Base-by-base conservation (phyloP, 805 yeast species). In the Candida schatavii region DNA sequence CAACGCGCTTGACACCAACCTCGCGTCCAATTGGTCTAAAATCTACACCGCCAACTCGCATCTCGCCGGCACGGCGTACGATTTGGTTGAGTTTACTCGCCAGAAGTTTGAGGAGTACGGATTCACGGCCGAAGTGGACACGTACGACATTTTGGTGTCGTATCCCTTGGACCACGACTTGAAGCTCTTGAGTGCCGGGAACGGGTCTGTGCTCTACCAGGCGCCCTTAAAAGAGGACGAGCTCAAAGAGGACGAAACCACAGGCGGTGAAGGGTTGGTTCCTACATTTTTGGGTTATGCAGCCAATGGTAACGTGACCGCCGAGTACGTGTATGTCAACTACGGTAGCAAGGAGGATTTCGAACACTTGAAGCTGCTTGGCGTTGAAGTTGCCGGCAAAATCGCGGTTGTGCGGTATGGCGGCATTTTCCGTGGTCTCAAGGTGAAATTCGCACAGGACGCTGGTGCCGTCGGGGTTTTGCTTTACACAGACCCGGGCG, bases 261-360 rank as follows among this genome's bases (percentile, higher is more conserved):
- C 74, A 22, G 48, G 56, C 15, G 68, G 68, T 20, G 55, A 67
- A 42, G 66, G 68, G 42, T 46, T 55, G 23, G 64, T 61, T 32
- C 79, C 75, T 2, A 78, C 82, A 0, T 81, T 75, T 51, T 79
- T 81, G 58, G 81, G 80, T 0, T 84, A 82, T 51, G 80, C 85
- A 1, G 80, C 83, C 7, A 75, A 73, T 50, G 89, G 87, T 1
- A 73, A 77, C 40, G 79, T 78, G 10, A 72, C 76, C 3, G 75
- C 79, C 0, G 64, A 68, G 29, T 85, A 64, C 49, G 70, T 83
- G 0, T 83, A 68, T 56, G 84, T 71, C 5, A 83, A 83, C 50
- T 81, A 80, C 56, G 91, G 85, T 0, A 61, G 72, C 0, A 44
- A 51, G 1, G 73, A 74, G 13, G 90, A 85, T 54, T 84, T 82